Conservation (phyloP, 345 rosid genomes). For the Aquilaria sinensis region DNA sequence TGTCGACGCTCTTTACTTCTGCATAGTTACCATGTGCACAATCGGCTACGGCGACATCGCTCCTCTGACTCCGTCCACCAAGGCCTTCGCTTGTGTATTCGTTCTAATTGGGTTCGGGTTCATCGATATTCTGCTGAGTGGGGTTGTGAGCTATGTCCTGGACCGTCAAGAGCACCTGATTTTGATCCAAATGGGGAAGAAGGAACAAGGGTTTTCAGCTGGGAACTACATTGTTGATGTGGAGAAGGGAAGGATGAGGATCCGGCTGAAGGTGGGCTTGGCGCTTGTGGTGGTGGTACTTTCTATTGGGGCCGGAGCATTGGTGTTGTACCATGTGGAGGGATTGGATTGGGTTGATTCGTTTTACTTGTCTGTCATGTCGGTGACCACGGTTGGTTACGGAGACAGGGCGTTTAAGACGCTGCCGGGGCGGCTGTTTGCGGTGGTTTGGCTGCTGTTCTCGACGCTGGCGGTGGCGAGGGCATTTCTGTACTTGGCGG, state of each 20-base stretch:
- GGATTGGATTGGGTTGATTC: slow-evolving; percentile 50
- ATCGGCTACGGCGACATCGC: slow-evolving; percentile 83
- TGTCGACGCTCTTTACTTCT: slow-evolving; percentile 73
- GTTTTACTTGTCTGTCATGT: slow-evolving; percentile 70
- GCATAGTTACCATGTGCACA: slow-evolving; percentile 80
- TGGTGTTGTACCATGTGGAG: slow-evolving; percentile 51
- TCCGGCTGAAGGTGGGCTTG: slow-evolving; percentile 61
- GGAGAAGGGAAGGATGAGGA: slow-evolving; percentile 78
- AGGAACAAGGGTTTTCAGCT: slow-evolving; percentile 28
- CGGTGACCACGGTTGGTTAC: slow-evolving; percentile 75
- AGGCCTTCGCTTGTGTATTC: slow-evolving; percentile 59
- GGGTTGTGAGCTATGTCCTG: slow-evolving; percentile 56
- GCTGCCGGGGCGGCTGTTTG: slow-evolving; percentile 54
- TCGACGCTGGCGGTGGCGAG: slow-evolving; percentile 74
- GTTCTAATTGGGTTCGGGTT: slow-evolving; percentile 73
- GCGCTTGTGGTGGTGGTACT: slow-evolving; percentile 65
- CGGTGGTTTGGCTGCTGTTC: slow-evolving; percentile 60
- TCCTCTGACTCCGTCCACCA: slow-evolving; percentile 52
- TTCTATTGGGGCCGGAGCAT: slow-evolving; percentile 49
- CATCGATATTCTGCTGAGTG: slow-evolving; percentile 54
- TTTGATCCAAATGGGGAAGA: slow-evolving; percentile 27
- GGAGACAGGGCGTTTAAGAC: slow-evolving; percentile 68
- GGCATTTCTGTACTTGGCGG: slow-evolving; percentile 65
- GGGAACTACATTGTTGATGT: slow-evolving; percentile 52
- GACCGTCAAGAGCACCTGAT: slow-evolving; percentile 64